Evolutionary conservation across 116 monocot species (phyloP), one percentile per base, ranked within the genome.

Genomic region (Thalassia testudinum): DNA sequence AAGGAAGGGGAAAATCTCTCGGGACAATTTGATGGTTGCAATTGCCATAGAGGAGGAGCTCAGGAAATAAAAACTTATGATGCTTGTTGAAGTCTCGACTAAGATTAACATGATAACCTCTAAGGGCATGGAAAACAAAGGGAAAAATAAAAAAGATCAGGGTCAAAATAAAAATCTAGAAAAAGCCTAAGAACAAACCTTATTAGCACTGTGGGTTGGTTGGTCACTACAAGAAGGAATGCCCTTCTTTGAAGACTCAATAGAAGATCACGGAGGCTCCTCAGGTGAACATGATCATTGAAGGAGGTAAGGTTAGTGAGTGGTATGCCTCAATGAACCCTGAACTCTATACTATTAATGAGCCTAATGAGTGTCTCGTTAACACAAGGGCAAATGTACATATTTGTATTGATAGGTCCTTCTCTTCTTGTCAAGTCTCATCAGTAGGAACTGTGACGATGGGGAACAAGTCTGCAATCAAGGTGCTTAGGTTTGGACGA

Each of bases 111-210:
- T 16, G 15, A 45, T 20, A 16, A 45, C 45, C 19, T 45, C 45
- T 2, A 45, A 45, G 15, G 19, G 45, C 4, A 15, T 6, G 3
- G 5, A 45, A 7, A 16, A 5, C 4, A 45, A 45, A 16, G 45
- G 15, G 5, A n/a, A 15, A 45, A 45, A 45, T 45, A 45, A 45
- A 16, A 45, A 45, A 45, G n/a, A 3, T 20, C 4, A 16, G 15
- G 15, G 45, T 13, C 45, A 45, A 45, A 45, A 16, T 5, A n/a
- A 45, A 45, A 45, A 45, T 45, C 19, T 13, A 45, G 45, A 45
- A 45, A n/a, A 45, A 45, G 15, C 15, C 40, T 6, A 45, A 45
- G 45, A 45, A 45, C 45, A 45, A 45, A 45, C 19, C 45, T 45
- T 45, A 13, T 45, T 15, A 13, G 19, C 15, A 15, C 15, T 45